phyloP scores from a whole-genome alignment of 1,139 yeast species.

The Lodderomyces orthopsilosis region DNA sequence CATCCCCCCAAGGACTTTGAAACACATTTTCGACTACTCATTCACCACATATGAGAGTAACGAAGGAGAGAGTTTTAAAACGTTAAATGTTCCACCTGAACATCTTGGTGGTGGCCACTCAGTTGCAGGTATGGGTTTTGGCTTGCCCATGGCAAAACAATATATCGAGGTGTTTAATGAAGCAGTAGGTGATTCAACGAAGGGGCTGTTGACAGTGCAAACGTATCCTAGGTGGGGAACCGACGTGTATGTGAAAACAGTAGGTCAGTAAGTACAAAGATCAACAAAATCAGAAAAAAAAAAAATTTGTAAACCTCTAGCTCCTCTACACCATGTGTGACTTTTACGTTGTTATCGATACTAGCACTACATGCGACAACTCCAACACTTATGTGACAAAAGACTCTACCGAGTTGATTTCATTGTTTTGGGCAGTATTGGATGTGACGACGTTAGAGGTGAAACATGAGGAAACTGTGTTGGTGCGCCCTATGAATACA shows the following conservation, averaged over 20 bases:
- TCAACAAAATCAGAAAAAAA: neutral
- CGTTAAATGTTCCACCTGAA: constrained; percentile 72
- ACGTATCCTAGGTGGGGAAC: constrained; percentile 83
- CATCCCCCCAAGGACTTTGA: constrained; percentile 61
- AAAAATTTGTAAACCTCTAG: neutral
- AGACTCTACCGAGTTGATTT: constrained; percentile 66
- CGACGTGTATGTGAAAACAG: constrained; percentile 39
- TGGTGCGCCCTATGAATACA: constrained; percentile 64
- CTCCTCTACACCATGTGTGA: constrained; percentile 62
- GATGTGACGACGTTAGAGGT: constrained; percentile 35
- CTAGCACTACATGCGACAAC: constrained; percentile 71
- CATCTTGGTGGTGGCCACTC: constrained; percentile 51
- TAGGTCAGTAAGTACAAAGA: constrained; percentile 8
- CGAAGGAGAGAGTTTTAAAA: constrained; percentile 57
- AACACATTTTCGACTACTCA: constrained; percentile 78
- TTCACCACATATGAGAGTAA: constrained; percentile 69
- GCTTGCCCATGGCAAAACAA: constrained; percentile 75
- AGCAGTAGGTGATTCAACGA: constrained; percentile 20
- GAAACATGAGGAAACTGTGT: constrained; percentile 38
- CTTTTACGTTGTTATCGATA: constrained; percentile 58
- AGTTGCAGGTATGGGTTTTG: constrained; percentile 96
- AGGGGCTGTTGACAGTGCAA: constrained; percentile 74
- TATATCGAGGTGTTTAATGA: constrained; percentile 47
- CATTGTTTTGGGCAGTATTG: constrained; percentile 61
- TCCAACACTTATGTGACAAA: constrained; percentile 54